A percentile compares a stretch with the other conserved stretches of the same genome.
phyloP scores from a whole-genome alignment of 1,139 yeast genomes.

The Kurtzmaniella quercitrusa region DNA sequence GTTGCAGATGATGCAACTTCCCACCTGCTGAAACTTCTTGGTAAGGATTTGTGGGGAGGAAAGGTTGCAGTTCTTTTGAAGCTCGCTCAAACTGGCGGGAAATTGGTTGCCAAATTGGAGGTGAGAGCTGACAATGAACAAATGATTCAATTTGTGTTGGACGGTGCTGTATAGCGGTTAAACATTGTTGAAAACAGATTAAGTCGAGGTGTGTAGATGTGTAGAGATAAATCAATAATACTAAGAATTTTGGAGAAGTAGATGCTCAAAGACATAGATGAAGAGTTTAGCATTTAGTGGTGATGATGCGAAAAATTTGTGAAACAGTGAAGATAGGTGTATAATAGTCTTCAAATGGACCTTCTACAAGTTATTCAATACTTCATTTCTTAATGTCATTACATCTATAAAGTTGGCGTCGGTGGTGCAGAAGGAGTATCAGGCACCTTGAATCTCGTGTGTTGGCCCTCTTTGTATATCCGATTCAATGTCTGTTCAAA shows the following conservation, averaged over 20 bases:
- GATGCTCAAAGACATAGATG: too few species aligned
- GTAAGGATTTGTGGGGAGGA: conserved; percentile 71
- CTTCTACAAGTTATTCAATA: neutral
- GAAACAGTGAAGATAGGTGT: too few species aligned
- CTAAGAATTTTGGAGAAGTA: too few species aligned
- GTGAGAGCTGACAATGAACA: conserved; percentile 61
- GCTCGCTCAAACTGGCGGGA: conserved; percentile 66
- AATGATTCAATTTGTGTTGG: conserved; percentile 43
- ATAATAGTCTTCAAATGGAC: too few species aligned
- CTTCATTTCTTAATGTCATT: neutral
- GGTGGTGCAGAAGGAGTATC: conserved; percentile 11
- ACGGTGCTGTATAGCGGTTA: conserved; percentile 21
- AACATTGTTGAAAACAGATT: neutral
- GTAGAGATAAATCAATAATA: too few species aligned
- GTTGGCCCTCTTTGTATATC: conserved; percentile 73
- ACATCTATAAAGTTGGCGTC: neutral
- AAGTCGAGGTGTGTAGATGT: neutral
- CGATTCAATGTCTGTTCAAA: conserved; percentile 60
- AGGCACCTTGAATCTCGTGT: conserved; percentile 40
- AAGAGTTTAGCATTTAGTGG: too few species aligned
- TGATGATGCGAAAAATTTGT: too few species aligned
- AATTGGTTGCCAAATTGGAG: conserved; percentile 71
- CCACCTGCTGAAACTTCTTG: conserved; percentile 78
- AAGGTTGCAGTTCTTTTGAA: conserved; percentile 68
- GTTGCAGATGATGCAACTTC: conserved; percentile 57